Percentiles rank a stretch among this genome's conserved stretches.
phyloP scores from a whole-genome alignment of 2,329 filamentous ascomycete species.

The Elsinoe fawcettii region DNA sequence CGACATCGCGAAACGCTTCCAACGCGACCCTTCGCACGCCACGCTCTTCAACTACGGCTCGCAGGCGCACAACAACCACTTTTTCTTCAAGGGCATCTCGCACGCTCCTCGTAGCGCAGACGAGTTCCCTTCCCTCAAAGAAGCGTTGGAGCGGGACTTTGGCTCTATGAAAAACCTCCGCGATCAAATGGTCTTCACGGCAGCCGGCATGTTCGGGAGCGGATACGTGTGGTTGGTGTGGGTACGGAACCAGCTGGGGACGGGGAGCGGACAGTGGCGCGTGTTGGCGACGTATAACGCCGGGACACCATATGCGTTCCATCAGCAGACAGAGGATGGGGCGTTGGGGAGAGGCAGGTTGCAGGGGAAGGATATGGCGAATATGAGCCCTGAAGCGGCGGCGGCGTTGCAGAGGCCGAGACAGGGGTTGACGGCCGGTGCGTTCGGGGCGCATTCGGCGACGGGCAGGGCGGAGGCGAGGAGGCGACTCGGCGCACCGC shows the following conservation, averaged over 20 bases:
- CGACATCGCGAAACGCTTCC: slow-evolving; percentile 52
- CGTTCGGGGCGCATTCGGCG: slow-evolving; percentile 31
- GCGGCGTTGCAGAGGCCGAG: slow-evolving; percentile 14
- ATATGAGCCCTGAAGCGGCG: slow-evolving; percentile 29
- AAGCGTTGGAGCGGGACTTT: slow-evolving; percentile 62
- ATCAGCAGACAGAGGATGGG: slow-evolving; percentile 66
- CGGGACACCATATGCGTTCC: slow-evolving; percentile 55
- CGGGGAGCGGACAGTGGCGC: slow-evolving; percentile 45
- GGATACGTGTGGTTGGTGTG: slow-evolving; percentile 92
- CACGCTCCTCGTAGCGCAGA: slow-evolving; percentile 32
- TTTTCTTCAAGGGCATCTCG: slow-evolving; percentile 58
- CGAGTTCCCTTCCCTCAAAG: slow-evolving; percentile 51
- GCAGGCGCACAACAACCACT: slow-evolving; percentile 87
- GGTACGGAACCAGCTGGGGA: slow-evolving; percentile 22
- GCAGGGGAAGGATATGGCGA: slow-evolving; percentile 63
- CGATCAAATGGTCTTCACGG: slow-evolving; percentile 70
- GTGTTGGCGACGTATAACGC: slow-evolving; percentile 86
- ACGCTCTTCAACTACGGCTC: slow-evolving; percentile 91
- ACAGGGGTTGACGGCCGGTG: slow-evolving; percentile 27
- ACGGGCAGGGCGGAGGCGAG: slow-evolving; percentile 27
- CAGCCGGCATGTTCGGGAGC: slow-evolving; percentile 87
- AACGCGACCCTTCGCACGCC: slow-evolving; percentile 70
- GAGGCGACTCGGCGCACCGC: slow-evolving; percentile 54
- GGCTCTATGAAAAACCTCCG: slow-evolving; percentile 75
- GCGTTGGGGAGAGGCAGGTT: slow-evolving; percentile 49